A percentile compares a stretch with the other conserved stretches of the same genome.
Conservation (phyloP, 75 land plant species). For the Selaginella tamariscina region DNA sequence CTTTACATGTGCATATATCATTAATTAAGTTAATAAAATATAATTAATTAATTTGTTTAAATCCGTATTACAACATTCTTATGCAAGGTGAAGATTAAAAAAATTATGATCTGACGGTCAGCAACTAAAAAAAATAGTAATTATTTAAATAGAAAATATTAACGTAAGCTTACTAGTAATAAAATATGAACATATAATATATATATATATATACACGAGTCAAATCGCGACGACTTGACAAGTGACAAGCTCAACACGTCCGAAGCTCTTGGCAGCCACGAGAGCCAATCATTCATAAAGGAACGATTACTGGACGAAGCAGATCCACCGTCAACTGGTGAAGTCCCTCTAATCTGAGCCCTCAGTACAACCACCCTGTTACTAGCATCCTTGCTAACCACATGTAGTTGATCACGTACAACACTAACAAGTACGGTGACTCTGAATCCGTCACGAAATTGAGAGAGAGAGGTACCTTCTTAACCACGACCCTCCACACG, state of each 20-base stretch:
- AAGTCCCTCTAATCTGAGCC: conserved; percentile 40
- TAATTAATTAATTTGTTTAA: too few species aligned
- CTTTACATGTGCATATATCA: too few species aligned
- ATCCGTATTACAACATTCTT: too few species aligned
- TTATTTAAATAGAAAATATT: too few species aligned
- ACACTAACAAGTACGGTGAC: conserved; percentile 84
- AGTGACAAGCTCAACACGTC: conserved; percentile 66
- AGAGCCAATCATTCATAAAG: background rate
- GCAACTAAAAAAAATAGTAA: too few species aligned
- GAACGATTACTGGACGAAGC: too few species aligned
- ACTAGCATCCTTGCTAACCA: conserved; percentile 56
- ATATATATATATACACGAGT: too few species aligned
- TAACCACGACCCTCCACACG: conserved; percentile 64
- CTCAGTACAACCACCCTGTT: conserved; percentile 43
- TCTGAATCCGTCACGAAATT: conserved; percentile 63
- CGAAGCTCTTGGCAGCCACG: conserved; percentile 46
- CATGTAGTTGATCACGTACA: conserved; percentile 67
- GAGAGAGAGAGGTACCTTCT: conserved; percentile 50
- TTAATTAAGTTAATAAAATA: too few species aligned
- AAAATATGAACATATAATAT: too few species aligned
- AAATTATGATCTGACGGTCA: too few species aligned
- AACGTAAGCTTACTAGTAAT: too few species aligned
- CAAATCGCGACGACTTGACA: conserved; percentile 80
- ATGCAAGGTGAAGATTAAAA: too few species aligned
- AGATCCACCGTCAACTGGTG: background rate